Evolutionary conservation across 2,329 filamentous ascomycete species (phyloP), one percentile per base, ranked within the genome.

Genomic region (Xylariaceae sp.): DNA sequence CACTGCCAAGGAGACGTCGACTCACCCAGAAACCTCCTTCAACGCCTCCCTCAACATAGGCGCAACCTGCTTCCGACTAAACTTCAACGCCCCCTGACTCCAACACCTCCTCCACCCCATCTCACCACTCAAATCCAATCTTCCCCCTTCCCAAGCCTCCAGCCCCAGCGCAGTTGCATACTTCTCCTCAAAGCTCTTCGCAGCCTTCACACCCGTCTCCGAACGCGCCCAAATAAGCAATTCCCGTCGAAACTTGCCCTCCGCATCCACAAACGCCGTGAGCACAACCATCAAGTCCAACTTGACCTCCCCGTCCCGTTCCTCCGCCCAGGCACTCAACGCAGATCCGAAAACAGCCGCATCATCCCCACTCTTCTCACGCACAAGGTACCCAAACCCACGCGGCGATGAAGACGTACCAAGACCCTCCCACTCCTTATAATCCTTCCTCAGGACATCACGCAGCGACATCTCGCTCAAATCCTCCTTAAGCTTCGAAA

Each of bases 381-480:
- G 67, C 9, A 83, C 70, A 45, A 92, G 73, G 62, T 85, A 89
- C 3, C 74, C 73, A 4, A 92, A 73, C n/a, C 80, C 74, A 65
- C 85, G 85, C 2, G 88, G 83, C 2, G 87, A 78, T 48, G 83
- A 83, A 66, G 84, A 83, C 57, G 90, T 84, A n/a, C 89, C 89
- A 3, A 93, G 78, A 57, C 85, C 83, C 9, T 75, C 75, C 89
- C 89, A 94, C 69, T 89, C 81, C 75, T 95, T 95, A 75, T 92
- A 95, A 74, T 95, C 90, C 72, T 93, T 93, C 64, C 88, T 80
- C 55, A 93, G 73, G 45, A 92, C 81, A 66, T 92, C 89, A 18
- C 80, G 75, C 65, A 91, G 73, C 44, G 74, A 76, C 51, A 94
- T 74, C 0, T 70, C 66, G 2, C 80, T 82, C 55, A 94, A 79